These are phyloP conservation scores for Emergomyces orientalis DNA, from an alignment of 2,329 filamentous ascomycete species.

Conservation along the genomic window DNA sequence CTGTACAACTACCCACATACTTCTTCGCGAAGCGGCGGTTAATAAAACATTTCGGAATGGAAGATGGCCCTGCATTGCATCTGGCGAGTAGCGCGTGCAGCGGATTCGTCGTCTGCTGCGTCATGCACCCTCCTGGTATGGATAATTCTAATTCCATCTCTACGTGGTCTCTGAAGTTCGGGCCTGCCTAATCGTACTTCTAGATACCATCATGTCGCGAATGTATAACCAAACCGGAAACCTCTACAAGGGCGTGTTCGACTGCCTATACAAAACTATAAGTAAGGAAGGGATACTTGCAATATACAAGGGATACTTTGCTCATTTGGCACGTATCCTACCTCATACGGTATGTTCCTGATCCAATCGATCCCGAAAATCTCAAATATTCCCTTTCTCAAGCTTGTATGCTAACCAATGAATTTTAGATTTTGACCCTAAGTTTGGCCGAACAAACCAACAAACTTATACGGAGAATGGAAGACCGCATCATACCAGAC, in stretches of 20 bases:
- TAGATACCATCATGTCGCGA: constrained; percentile 94
- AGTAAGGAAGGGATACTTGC: constrained; percentile 84
- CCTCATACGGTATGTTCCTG: constrained; percentile 65
- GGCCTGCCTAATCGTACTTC: constrained; percentile 11
- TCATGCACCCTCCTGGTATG: constrained; percentile 93
- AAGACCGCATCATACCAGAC: constrained; percentile 49
- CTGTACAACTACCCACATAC: constrained; percentile 93
- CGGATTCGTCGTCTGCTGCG: constrained; percentile 90
- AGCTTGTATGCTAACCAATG: neutral
- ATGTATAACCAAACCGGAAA: constrained; percentile 99
- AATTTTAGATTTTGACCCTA: constrained; percentile 65
- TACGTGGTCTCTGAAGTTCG: neutral
- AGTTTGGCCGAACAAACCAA: constrained; percentile 95
- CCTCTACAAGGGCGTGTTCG: constrained; percentile 85
- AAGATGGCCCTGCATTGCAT: constrained; percentile 83
- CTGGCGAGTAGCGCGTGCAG: constrained; percentile 79
- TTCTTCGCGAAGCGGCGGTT: constrained; percentile 91
- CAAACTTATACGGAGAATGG: constrained; percentile 74
- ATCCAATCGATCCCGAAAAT: constrained; percentile 18
- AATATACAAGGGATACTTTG: constrained; percentile 96
- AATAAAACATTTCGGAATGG: constrained; percentile 72
- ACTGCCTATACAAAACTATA: constrained; percentile 84
- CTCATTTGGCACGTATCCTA: constrained; percentile 85
- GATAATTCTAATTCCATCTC: constrained; percentile 17
- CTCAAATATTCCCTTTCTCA: neutral